These are phyloP conservation scores for Colletotrichum spinosum DNA, from an alignment of 2,329 filamentous ascomycete species.

Conservation along the genomic window DNA sequence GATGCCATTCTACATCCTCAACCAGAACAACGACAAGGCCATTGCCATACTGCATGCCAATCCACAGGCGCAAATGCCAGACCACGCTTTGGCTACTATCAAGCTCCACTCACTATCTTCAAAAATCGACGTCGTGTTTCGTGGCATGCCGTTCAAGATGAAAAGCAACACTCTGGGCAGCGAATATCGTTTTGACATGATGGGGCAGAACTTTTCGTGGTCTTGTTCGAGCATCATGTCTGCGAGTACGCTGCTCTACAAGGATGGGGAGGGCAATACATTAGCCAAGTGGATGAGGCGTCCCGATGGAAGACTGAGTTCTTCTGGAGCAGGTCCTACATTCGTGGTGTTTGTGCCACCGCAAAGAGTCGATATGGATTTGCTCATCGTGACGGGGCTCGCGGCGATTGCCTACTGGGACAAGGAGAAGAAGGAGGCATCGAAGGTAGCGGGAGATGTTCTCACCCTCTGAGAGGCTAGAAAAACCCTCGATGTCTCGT, in stretches of 20 bases:
- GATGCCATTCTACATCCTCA: conserved; percentile 26
- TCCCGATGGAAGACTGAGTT: conserved; percentile 14
- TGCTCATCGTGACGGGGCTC: conserved; percentile 29
- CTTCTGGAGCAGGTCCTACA: conserved; percentile 9
- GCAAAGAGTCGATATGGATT: conserved; percentile 32
- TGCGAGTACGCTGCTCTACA: conserved; percentile 12
- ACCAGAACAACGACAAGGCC: conserved; percentile 20
- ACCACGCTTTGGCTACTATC: conserved; percentile 7
- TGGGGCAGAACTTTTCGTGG: conserved; percentile 20
- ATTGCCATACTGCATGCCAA: conserved; percentile 22
- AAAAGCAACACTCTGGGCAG: conserved; percentile 11
- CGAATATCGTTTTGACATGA: conserved; percentile 16
- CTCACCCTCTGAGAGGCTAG: neutral
- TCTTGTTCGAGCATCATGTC: conserved; percentile 14
- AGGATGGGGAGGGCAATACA: conserved; percentile 13
- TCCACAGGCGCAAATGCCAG: conserved; percentile 2
- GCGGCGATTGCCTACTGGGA: conserved; percentile 21
- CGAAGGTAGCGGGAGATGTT: neutral
- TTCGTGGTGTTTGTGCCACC: conserved; percentile 33
- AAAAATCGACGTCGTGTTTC: conserved; percentile 24
- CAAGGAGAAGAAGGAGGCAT: conserved; percentile 15
- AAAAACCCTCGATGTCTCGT: neutral
- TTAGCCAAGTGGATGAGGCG: conserved; percentile 19
- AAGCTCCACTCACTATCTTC: conserved; percentile 26
- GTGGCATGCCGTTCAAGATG: conserved; percentile 32